Evolutionary conservation across 2,329 filamentous ascomycete species (phyloP), one percentile per base, ranked within the genome.

Genomic region (Sarocladium kiliense): DNA sequence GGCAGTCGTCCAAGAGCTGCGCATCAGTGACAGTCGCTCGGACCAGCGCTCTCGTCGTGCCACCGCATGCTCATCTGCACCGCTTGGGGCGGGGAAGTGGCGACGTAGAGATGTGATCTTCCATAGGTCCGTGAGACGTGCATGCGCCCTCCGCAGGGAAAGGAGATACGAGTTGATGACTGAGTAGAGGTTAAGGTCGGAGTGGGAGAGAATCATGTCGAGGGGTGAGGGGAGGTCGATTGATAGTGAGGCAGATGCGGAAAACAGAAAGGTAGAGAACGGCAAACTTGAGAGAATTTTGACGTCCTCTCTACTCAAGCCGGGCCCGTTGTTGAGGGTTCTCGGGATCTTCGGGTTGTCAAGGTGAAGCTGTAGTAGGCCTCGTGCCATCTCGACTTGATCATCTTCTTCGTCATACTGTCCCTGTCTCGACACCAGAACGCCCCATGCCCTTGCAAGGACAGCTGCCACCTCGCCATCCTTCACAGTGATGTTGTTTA

Each of bases 1-100:
- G 62, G 88, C 87, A 0, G 90, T 95, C 0, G 91, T 93, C 94
- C 94, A 99, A 1, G 93, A 82, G 59, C 85, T 87, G 16, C 94
- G 84, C 79, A 96, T 88, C 0, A 82, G 79, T 32, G 78, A 77
- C 3, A 81, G 79, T 18, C 93, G 80, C 16, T 74, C 66, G 25
- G 83, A 82, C 61, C 85, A 82, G 53, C 88, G 81, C 61, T 81
- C 73, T 26, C 91, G 81, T 11, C 88, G 78, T 21, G 81, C 73
- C 25, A 74, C 75, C 16, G 89, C 79, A 58, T 82, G 80, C 18
- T 79, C 77, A 56, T 82, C 77, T 1, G 87, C 86, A 32, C 77
- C 76, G 27, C 76, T 74, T 2, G 89, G 88, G 4, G 87, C 79
- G 7, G 89, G 89, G 66, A 93, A 84, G 60, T 89, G 86, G 60